phyloP scores from a whole-genome alignment of 2,329 filamentous ascomycete genomes.

The Cladosporium sp. region DNA sequence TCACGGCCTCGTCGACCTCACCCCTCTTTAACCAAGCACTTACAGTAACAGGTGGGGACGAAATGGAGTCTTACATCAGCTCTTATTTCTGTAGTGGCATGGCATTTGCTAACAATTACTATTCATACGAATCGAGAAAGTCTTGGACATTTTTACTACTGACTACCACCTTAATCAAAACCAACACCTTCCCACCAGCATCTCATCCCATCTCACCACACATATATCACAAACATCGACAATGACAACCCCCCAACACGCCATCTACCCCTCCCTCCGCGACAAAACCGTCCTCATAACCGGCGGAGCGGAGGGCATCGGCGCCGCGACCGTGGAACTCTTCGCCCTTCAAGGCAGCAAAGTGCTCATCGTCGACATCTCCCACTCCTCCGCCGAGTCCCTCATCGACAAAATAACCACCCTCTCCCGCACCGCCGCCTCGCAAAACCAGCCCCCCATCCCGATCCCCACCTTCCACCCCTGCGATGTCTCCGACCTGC shows the following conservation, averaged over 20 bases:
- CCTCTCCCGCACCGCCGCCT: slow-evolving; percentile 17
- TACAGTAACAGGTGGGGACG: too few relatives aligned
- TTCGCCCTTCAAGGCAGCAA: slow-evolving; percentile 57
- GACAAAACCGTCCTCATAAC: slow-evolving; percentile 61
- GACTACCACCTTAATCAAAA: too few relatives aligned
- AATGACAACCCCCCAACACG: slow-evolving; percentile 13
- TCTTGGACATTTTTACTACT: too few relatives aligned
- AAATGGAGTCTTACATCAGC: too few relatives aligned
- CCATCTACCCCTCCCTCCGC: slow-evolving; percentile 37
- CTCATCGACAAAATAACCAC: slow-evolving; percentile 44
- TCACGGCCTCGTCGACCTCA: too few relatives aligned
- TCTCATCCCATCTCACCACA: too few relatives aligned
- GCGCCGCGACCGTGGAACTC: slow-evolving; percentile 54
- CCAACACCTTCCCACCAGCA: too few relatives aligned
- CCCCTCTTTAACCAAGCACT: too few relatives aligned
- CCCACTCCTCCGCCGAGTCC: slow-evolving; percentile 45
- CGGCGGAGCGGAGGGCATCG: slow-evolving; percentile 62
- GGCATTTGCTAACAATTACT: too few relatives aligned
- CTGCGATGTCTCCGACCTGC: slow-evolving; percentile 51
- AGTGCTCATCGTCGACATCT: slow-evolving; percentile 59
- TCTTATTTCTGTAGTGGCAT: too few relatives aligned
- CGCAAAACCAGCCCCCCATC: slow-evolving; percentile 7
- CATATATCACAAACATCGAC: too few relatives aligned
- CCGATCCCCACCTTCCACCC: slow-evolving; percentile 25
- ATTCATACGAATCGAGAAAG: too few relatives aligned